phyloP scores from a whole-genome alignment of 345 rosid genomes.

The Raphanus raphanistrum region DNA sequence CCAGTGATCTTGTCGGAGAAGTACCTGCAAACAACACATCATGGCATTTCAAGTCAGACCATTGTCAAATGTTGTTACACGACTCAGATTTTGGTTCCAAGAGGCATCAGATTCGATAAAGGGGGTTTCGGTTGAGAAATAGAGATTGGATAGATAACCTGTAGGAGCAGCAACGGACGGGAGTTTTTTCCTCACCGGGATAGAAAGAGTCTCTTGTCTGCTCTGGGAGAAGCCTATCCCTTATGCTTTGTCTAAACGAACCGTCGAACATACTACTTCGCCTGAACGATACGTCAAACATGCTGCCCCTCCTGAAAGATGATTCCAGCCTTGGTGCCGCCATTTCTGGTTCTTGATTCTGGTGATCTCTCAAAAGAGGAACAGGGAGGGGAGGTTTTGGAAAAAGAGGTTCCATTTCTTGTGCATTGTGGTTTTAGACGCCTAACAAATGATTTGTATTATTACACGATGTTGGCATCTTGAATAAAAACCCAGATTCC shows the following conservation, averaged over 20 bases:
- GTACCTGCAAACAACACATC: conserved; percentile 30
- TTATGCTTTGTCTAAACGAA: conserved; percentile 38
- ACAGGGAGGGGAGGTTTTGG: neutral
- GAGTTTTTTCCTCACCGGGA: neutral
- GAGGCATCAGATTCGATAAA: conserved; percentile 12
- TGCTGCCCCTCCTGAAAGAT: conserved; percentile 37
- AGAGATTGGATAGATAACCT: conserved; percentile 27
- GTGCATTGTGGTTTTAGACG: conserved; percentile 11
- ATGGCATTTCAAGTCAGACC: conserved; percentile 11
- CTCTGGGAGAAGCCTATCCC: conserved; percentile 35
- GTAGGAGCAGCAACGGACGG: conserved; percentile 35
- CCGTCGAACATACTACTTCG: conserved; percentile 36
- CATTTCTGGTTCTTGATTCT: conserved; percentile 30
- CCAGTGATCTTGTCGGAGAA: conserved; percentile 28
- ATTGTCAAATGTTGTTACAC: neutral
- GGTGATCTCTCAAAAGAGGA: conserved; percentile 12
- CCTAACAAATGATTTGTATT: conserved; percentile 1
- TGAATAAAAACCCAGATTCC: conserved; percentile 13
- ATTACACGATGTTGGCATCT: conserved; percentile 10
- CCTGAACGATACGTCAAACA: conserved; percentile 40
- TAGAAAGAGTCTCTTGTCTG: conserved; percentile 8
- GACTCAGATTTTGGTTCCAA: conserved; percentile 7
- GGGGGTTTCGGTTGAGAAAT: neutral
- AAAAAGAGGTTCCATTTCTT: conserved; percentile 7
- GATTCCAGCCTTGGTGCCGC: conserved; percentile 39